Base-by-base conservation (phyloP, 116 monocot species). In the Iris pallida region DNA sequence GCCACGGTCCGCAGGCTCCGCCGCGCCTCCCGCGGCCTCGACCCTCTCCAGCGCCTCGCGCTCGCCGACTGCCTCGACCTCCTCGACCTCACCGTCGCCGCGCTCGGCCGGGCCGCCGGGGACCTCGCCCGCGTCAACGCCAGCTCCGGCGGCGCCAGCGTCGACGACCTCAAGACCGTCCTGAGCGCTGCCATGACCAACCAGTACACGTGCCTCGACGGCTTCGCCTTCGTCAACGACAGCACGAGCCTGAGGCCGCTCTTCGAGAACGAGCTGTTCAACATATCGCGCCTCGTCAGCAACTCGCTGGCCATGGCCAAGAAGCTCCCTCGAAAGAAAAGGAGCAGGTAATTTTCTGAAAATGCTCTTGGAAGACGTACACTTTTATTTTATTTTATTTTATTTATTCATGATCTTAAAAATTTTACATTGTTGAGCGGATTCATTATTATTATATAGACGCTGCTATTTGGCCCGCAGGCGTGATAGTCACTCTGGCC, bases 131-230 rank as follows among this genome's bases (percentile, higher is more conserved):
- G 2, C 12, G 11, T 20, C 20, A 18, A 16, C 65, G 19, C 65
- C 49, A 42, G 15, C 16, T 5, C 45, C 9, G 18, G 54, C n/a
- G 20, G 0, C 19, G 17, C 64, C 14, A 42, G 1, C 5, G 2
- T 30, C 18, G 66, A 67, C 20, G 73, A 58, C 41, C 42, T 73
- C 42, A 48, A 55, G 58, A 73, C 73, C 4, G 48, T 73, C 7
- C 57, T 73, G 8, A 57, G 57, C 56, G 64, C 73, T 7, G 65
- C 73, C 0, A 65, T 96, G 44, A 86, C 95, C 15, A 91, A 96
- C 77, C 89, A 86, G 72, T 82, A 82, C 82, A 86, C 95, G 6
- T 96, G 95, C 65, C 82, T 91, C 16, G 95, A 91, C 60, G 95
- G 95, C 17, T 88, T 91, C 57, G 42, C 75, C 2, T 53, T 63